A percentile compares a stretch with the other conserved stretches of the same genome.
Conservation (phyloP, 2,329 filamentous ascomycete species). For the Delphinella strobiligena region DNA sequence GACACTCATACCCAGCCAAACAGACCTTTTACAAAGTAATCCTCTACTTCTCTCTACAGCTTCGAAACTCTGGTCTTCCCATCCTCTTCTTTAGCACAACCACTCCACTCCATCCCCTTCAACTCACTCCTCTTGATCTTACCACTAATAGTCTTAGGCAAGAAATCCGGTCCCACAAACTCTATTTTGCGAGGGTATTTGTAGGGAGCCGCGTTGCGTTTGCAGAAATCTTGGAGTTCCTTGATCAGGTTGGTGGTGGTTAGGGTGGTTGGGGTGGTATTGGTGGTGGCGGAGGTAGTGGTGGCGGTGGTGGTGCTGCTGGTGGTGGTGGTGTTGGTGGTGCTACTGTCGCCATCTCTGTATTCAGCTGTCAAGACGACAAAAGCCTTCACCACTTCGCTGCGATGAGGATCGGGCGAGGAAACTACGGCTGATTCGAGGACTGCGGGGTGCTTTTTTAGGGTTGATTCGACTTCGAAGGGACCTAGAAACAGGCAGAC, state of each 20-base stretch:
- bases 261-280: conserved; percentile 8
- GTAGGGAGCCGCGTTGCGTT: conserved; percentile 28
- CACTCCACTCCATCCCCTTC: conserved; percentile 26
- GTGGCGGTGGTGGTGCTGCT: conserved; percentile 9
- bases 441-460: conserved; percentile 27
- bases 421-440: conserved; percentile 29
- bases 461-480: conserved; percentile 30
- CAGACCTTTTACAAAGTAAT: too few species aligned
- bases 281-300: conserved; percentile 5
- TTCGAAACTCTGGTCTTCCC: too few species aligned
- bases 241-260: conserved; percentile 15
- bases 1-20: too few species aligned
- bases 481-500: too few species aligned
- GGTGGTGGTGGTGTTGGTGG: conserved; percentile 3
- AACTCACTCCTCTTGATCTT: conserved; percentile 26
- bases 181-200: conserved; percentile 30
- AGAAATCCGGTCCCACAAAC: conserved; percentile 24
- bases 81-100: too few species aligned
- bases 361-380: conserved; percentile 22
- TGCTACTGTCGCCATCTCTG: neutral
- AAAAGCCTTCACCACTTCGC: conserved; percentile 31
- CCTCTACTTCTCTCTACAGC: too few species aligned
- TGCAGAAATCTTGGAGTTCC: conserved; percentile 30
- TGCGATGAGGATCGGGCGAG: conserved; percentile 24
- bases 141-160: conserved; percentile 29